Evolutionary conservation across 148 eudicot species (phyloP).

Genomic region (Nepenthes gracilis): DNA sequence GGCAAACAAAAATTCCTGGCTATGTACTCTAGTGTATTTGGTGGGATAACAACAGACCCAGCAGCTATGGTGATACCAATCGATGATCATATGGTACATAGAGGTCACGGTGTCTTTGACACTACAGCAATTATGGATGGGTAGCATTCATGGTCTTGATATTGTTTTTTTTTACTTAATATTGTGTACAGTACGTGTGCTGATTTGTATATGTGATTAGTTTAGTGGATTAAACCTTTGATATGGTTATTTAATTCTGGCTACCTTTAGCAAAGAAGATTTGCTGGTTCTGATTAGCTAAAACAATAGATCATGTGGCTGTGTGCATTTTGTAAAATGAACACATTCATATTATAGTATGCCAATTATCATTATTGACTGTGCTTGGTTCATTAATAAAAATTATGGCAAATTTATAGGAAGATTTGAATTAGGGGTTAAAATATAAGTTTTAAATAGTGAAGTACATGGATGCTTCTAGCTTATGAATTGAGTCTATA

Average conservation of each 20-base stretch:
- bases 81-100: constrained; percentile 95
- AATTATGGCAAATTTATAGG: too few relatives aligned
- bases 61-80: constrained; percentile 81
- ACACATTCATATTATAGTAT: too few relatives aligned
- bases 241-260: not conserved
- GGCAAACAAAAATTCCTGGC: constrained; percentile 56
- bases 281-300: too few relatives aligned
- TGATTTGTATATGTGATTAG: not conserved
- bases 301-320: too few relatives aligned
- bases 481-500: too few relatives aligned
- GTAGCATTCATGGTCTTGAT: constrained; percentile 18
- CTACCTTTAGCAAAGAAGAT: too few relatives aligned
- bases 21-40: constrained; percentile 79
- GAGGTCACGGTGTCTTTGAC: constrained; percentile 95
- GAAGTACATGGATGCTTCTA: too few relatives aligned
- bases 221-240: not conserved
- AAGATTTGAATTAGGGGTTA: too few relatives aligned
- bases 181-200: not conserved
- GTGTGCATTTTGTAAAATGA: too few relatives aligned
- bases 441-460: too few relatives aligned
- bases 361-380: too few relatives aligned
- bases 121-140: constrained; percentile 66
- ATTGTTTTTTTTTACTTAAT: not conserved
- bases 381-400: too few relatives aligned
- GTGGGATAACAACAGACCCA: constrained; percentile 72